Percentiles rank a stretch among this genome's conserved stretches.
These are phyloP conservation scores for Halenospora varia DNA, from an alignment of 495 filamentous ascomycete species.

Conservation along the genomic window DNA sequence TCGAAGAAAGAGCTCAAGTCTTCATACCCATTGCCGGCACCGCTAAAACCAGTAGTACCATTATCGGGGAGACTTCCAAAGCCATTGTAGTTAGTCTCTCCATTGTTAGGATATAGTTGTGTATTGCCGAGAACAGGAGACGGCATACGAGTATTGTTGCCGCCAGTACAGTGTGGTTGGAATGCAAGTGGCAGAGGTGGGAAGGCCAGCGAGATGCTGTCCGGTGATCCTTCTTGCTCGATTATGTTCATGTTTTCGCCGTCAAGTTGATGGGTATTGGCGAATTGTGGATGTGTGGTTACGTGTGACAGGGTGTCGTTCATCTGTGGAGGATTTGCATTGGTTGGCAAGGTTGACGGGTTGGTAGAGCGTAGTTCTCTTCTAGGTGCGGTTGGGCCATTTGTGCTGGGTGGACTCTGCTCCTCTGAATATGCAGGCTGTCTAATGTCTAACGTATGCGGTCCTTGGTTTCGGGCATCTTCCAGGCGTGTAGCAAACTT, in stretches of 20 bases:
- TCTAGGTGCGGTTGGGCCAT: too few species aligned
- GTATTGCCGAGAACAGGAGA: not conserved
- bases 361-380: too few species aligned
- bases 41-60: not conserved
- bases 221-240: conserved; percentile 13
- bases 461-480: conserved; percentile 24
- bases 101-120: too few species aligned
- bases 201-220: conserved; percentile 31
- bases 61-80: not conserved
- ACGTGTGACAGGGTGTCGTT: not conserved
- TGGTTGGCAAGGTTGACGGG: not conserved
- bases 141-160: conserved; percentile 36
- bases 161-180: conserved; percentile 26
- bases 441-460: conserved; percentile 29
- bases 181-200: conserved; percentile 33
- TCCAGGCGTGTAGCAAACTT: conserved; percentile 31
- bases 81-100: too few species aligned
- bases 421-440: conserved; percentile 35
- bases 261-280: not conserved
- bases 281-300: not conserved
- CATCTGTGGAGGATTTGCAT: not conserved
- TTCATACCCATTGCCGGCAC: conserved; percentile 9
- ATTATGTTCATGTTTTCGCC: not conserved
- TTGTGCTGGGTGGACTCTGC: not conserved
- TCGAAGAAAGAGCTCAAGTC: conserved; percentile 21